Evolutionary conservation across 352 stramenopile species (phyloP), one percentile per base, ranked within the genome.

Genomic region (Phytophthora agathidicida): DNA sequence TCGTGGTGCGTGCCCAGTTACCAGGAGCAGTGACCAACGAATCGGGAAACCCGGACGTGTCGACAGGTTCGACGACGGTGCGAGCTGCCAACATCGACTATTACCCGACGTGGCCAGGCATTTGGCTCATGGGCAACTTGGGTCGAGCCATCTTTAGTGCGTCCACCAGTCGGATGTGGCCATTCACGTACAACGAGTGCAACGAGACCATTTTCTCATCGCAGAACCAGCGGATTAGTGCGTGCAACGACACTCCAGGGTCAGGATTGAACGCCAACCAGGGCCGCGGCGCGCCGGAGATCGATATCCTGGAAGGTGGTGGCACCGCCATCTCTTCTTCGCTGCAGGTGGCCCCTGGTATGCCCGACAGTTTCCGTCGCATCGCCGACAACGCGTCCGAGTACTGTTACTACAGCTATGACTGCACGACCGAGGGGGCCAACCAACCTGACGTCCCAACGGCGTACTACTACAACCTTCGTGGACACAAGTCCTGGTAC

Each of bases 161-260:
- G 3, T 61, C 42, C 9, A 61, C 52, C 2, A 61, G 52, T 42
- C 87, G 91, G 52, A 84, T 96, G 44, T 98, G 93, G 93, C 94
- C 94, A 3, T 98, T 90, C 80, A 93, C 73, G 38, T 98, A 96
- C 67, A 79, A 97, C 55, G 76, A 71, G 31, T 98, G 93, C 60
- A 65, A 98, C 67, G 39, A 68, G 28, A 59, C 56, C 16, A 44
- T 68, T 2, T 63, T 70, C 33, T 37, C 47, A 11, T 54, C 57
- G 24, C 36, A 55, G 22, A 73, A 77, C 42, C 72, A 79, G 45
- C 39, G 60, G 6, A 74, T 81, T 50, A 76, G 54, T 7, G 93
- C 80, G 2, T 98, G 93, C 60, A 91, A 97, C 58, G 51, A 64
- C 19, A 77, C 80, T 26, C 90, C 93, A 56, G 91, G 97, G 48